Conservation (phyloP, 2,329 filamentous ascomycete species). For the Verticillium tricorpus region DNA sequence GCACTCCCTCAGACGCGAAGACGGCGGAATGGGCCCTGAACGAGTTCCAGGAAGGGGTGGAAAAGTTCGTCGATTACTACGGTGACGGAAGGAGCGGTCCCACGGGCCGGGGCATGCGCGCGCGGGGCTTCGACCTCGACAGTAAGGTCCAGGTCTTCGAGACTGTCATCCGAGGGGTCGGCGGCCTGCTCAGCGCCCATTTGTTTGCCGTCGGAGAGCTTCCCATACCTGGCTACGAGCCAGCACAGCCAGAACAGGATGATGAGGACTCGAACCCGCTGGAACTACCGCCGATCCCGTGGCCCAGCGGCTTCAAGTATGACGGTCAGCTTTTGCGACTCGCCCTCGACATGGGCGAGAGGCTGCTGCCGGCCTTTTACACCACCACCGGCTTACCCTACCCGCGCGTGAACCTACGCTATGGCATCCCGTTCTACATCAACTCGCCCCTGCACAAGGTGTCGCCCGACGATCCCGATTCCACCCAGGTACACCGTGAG, state of each 20-base stretch:
- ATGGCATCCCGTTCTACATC: conserved; percentile 87
- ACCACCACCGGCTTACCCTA: conserved; percentile 90
- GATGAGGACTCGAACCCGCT: conserved; percentile 32
- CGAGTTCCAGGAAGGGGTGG: conserved; percentile 78
- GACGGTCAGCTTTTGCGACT: conserved; percentile 88
- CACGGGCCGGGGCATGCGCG: conserved; percentile 65
- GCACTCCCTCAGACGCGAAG: conserved; percentile 54
- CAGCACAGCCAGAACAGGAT: conserved; percentile 28
- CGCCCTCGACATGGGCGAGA: conserved; percentile 76
- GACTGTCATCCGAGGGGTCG: conserved; percentile 89
- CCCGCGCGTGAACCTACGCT: conserved; percentile 84
- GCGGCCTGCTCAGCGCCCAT: conserved; percentile 87
- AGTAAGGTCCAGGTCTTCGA: conserved; percentile 99
- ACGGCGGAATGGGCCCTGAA: conserved; percentile 57
- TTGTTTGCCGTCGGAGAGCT: conserved; percentile 88
- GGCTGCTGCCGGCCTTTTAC: conserved; percentile 87
- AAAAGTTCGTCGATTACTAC: conserved; percentile 73
- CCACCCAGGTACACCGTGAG: conserved; percentile 40
- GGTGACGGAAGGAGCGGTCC: conserved; percentile 73
- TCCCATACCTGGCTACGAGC: conserved; percentile 75
- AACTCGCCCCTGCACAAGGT: conserved; percentile 74
- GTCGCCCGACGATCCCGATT: conserved; percentile 32
- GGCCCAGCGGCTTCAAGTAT: conserved; percentile 72
- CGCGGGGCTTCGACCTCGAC: conserved; percentile 85
- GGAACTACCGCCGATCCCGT: conserved; percentile 54